phyloP scores from a whole-genome alignment of 2,329 filamentous ascomycete species.

The Colletotrichum camelliae region DNA sequence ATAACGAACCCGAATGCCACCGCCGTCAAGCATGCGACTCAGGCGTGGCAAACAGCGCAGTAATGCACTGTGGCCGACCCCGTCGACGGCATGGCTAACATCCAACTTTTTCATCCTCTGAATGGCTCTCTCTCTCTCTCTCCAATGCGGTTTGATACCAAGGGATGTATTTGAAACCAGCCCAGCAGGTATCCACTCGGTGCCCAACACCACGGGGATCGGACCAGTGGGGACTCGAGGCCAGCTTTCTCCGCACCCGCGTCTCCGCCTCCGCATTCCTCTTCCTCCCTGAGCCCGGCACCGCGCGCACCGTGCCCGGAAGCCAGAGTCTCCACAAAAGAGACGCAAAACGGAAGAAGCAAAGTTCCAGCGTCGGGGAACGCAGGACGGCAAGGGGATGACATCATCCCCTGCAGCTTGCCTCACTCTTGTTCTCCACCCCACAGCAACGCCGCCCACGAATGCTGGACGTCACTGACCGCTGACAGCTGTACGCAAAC shows the following conservation, averaged over 20 bases:
- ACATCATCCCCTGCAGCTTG: slow-evolving; percentile 3
- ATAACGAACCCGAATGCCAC: neutral
- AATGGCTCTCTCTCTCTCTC: neutral
- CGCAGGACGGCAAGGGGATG: neutral
- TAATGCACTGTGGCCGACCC: neutral
- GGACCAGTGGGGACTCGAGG: neutral
- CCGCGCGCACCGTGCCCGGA: slow-evolving; percentile 11
- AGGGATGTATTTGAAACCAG: neutral
- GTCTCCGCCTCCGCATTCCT: slow-evolving; percentile 16
- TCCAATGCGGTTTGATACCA: neutral
- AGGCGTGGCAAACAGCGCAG: neutral
- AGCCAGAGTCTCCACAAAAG: neutral
- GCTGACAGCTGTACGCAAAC: neutral
- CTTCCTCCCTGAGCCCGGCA: neutral
- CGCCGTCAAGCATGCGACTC: neutral
- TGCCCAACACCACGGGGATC: neutral
- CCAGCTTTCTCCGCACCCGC: neutral
- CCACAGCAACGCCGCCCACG: neutral
- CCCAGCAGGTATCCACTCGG: neutral
- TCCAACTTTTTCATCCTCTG: neutral
- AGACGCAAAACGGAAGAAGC: neutral
- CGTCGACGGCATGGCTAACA: neutral
- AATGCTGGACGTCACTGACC: neutral
- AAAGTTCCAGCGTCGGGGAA: neutral
- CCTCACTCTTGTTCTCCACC: neutral